phyloP scores from a whole-genome alignment of 257 asterid genomes.

The Eustoma russellianum region DNA sequence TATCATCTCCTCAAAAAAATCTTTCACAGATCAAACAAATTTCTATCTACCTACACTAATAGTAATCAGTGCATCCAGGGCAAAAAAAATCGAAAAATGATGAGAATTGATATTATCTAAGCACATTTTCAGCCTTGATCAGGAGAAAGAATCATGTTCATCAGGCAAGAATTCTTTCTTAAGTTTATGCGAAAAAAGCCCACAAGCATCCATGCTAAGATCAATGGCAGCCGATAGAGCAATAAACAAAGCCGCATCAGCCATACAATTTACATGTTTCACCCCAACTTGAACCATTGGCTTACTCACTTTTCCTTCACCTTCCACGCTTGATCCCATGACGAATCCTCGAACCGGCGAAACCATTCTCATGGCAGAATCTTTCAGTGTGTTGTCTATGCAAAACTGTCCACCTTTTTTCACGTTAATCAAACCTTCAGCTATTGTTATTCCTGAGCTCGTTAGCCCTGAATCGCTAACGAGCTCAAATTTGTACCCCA shows the following conservation, averaged over 20 bases:
- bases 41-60: slow-evolving; percentile 4
- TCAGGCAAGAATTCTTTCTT: slow-evolving; percentile 59
- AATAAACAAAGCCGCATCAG: slow-evolving; percentile 68
- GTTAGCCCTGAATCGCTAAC: slow-evolving; percentile 45
- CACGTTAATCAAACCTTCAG: slow-evolving; percentile 59
- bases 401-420: slow-evolving; percentile 62
- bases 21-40: too few species aligned
- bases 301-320: slow-evolving; percentile 57
- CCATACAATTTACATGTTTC: slow-evolving; percentile 68
- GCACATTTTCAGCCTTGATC: background rate
- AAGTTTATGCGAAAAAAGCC: slow-evolving; percentile 55
- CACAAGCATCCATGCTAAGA: slow-evolving; percentile 82
- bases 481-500: slow-evolving; percentile 82
- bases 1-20: too few species aligned
- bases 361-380: slow-evolving; percentile 23
- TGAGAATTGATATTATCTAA: background rate
- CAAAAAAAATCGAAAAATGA: background rate
- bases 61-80: slow-evolving; percentile 42
- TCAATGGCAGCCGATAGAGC: slow-evolving; percentile 84
- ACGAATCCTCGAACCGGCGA: slow-evolving; percentile 54
- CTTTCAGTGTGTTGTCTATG: slow-evolving; percentile 45
- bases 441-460: slow-evolving; percentile 55
- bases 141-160: slow-evolving; percentile 32
- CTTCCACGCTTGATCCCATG: slow-evolving; percentile 70
- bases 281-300: slow-evolving; percentile 72